phyloP scores from a whole-genome alignment of 129 eudicot species.

The carrot (Daucus carota) region DH1_v3.0 NC_030383.2:52245501-52246000 shows the following conservation, averaged over 20 bases:
- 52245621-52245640: conserved; percentile 3
- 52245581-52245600: conserved; percentile 79
- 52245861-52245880: neutral
- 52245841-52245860: neutral
- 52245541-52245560: conserved; percentile 97
- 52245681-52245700: neutral
- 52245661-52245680: neutral
- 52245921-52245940: too few relatives aligned
- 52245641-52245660: neutral
- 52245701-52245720: neutral
- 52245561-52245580: conserved; percentile 91
- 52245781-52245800: conserved; percentile 89
- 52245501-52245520: conserved; percentile 96
- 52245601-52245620: conserved; percentile 5
- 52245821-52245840: neutral
- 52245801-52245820: neutral
- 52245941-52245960: too few relatives aligned
- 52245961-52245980: too few relatives aligned
- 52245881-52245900: neutral
- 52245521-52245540: conserved; percentile 93
- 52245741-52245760: conserved; percentile 91
- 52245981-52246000: too few relatives aligned
- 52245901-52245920: too few relatives aligned
- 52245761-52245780: conserved; percentile 97
- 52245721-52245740: conserved; percentile 75